Base-by-base conservation (phyloP, 108 stramenopile species). In the Cylindrotheca closterium region DNA sequence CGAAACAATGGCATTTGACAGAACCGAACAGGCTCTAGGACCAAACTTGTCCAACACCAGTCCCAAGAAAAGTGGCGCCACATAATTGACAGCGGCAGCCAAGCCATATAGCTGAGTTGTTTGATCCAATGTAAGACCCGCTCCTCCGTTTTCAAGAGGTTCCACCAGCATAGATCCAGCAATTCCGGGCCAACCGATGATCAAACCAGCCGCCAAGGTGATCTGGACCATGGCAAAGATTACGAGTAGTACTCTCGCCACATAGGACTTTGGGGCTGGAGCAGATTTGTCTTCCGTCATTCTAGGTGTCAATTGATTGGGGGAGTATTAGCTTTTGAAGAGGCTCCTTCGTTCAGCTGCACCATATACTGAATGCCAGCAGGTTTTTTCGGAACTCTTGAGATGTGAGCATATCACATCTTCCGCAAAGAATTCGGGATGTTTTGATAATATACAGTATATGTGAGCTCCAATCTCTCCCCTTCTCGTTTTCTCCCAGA, bases 141-240 rank as follows among this genome's bases (percentile, higher is more conserved):
- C 75, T 26, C 75, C 75, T 42, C 75, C 75, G 8, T 55, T 33
- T 42, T 49, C 64, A 17, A 54, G 15, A 15, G 70, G 49, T 24
- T 65, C 65, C 15, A 65, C 58, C 75, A 77, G 47, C 46, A 77
- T 65, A 28, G 70, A 47, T 28, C 70, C 75, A 27, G 70, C 59
- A 30, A 77, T 71, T n/a, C 75, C 57, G 12, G 69, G 64, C 75
- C 75, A 77, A 0, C 74, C 74, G 34, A 70, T 58, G 17, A 77
- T 71, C 30, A 77, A 23, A 30, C 75, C 75, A 7, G 60, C 69
- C 4, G 46, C 53, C 37, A 77, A 26, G 15, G 63, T 71, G 25
- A 51, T 71, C 46, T 77, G 75, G 26, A 67, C 22, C 57, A 70
- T 71, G 45, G 58, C 75, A 22, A 77, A 60, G n/a, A 55, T 47